Percentiles rank a stretch among this genome's conserved stretches.
These are phyloP conservation scores for Dioszegia aurantiaca DNA, from an alignment of 768 basidiomycete genomes.

Conservation along the genomic window DNA sequence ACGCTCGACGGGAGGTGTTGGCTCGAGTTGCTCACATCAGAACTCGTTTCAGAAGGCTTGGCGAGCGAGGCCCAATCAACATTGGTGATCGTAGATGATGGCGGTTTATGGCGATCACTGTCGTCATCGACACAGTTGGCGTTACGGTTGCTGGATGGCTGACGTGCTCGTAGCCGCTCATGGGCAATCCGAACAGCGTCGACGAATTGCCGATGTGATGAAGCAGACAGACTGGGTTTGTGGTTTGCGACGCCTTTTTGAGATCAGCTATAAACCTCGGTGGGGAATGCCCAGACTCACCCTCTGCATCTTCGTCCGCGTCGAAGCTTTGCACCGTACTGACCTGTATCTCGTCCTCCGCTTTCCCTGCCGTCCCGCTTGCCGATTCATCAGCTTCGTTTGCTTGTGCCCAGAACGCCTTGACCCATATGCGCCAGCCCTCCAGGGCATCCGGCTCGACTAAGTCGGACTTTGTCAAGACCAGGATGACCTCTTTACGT, in stretches of 20 bases:
- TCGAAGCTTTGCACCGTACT: constrained; percentile 20
- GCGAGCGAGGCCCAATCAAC: too few relatives aligned
- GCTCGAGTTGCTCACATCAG: too few relatives aligned
- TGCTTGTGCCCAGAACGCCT: constrained; percentile 38
- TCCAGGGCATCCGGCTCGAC: constrained; percentile 61
- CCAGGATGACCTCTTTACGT: constrained; percentile 90
- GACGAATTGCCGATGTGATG: constrained; percentile 58
- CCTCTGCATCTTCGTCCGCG: not conserved
- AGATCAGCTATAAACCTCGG: too few relatives aligned
- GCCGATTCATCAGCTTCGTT: not conserved
- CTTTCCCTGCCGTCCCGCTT: not conserved
- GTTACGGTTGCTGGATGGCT: constrained; percentile 69
- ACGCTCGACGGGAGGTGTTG: too few relatives aligned
- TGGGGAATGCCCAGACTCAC: too few relatives aligned
- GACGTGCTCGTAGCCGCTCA: constrained; percentile 61
- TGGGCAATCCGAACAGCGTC: constrained; percentile 67
- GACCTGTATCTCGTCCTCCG: constrained; percentile 11
- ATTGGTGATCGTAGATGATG: too few relatives aligned
- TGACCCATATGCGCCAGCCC: constrained; percentile 47
- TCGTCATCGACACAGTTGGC: too few relatives aligned
- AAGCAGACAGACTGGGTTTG: constrained; percentile 64
- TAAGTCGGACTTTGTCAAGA: constrained; percentile 76
- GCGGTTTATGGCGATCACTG: too few relatives aligned
- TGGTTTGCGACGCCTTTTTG: constrained; percentile 28
- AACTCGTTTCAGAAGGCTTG: too few relatives aligned